A percentile compares a stretch with the other conserved stretches of the same genome.
These are phyloP conservation scores for Phaeophleospora eucalypticola DNA, from an alignment of 2,329 filamentous ascomycete genomes.

Conservation along the genomic window DNA sequence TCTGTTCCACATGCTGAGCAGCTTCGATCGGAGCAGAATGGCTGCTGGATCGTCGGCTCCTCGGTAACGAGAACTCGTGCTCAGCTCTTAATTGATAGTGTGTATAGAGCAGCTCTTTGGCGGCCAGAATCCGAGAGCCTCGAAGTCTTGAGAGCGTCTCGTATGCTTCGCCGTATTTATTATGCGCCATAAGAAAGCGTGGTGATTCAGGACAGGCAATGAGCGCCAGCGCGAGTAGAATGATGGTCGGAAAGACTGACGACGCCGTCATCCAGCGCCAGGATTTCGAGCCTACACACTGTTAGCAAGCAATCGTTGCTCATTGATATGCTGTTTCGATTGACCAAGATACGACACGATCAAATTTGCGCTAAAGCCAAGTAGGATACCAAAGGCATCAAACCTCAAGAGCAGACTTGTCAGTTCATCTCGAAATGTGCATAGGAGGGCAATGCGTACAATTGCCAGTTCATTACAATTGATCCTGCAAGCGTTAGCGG, in stretches of 20 bases:
- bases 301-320: neutral
- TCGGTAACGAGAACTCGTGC: conserved; percentile 4
- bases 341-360: conserved; percentile 14
- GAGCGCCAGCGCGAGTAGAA: conserved; percentile 26
- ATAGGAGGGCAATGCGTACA: neutral
- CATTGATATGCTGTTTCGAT: neutral
- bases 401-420: conserved; percentile 30
- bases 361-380: conserved; percentile 29
- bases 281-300: neutral
- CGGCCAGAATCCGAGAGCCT: conserved; percentile 26
- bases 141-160: conserved; percentile 22
- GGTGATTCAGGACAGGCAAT: conserved; percentile 26
- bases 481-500: neutral
- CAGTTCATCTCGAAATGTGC: conserved; percentile 24
- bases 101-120: conserved; percentile 29
- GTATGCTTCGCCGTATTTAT: conserved; percentile 25
- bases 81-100: conserved; percentile 29
- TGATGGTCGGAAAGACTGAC: conserved; percentile 25
- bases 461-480: conserved; percentile 1
- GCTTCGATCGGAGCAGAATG: neutral
- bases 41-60: neutral
- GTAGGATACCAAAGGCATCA: conserved; percentile 30
- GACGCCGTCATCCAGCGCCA: conserved; percentile 32
- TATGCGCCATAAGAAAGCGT: conserved; percentile 29
- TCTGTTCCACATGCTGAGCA: neutral